Conservation (phyloP, 345 rosid species). For the Salix suchowensis region DNA sequence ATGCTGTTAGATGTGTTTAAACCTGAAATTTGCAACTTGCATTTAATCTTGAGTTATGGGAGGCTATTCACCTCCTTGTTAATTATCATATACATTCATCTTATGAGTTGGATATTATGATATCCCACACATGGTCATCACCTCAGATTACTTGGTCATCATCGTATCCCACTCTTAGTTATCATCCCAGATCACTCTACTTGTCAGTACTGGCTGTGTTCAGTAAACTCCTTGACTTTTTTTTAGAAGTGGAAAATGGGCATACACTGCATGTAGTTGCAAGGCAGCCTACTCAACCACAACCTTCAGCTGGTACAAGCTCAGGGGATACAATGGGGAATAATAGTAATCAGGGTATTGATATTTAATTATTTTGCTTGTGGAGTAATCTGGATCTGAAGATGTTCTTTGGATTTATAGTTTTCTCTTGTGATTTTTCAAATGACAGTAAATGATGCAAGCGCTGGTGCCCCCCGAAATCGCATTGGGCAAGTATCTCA, state of each 20-base stretch:
- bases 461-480: conserved; percentile 49
- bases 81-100: not conserved
- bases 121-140: not conserved
- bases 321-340: conserved; percentile 46
- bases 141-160: not conserved
- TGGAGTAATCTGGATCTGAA: not conserved
- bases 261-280: conserved; percentile 86
- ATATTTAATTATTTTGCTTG: conserved; percentile 10
- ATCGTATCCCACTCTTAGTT: not conserved
- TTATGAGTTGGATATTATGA: not conserved
- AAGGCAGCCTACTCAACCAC: conserved; percentile 67
- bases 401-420: not conserved
- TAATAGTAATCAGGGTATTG: conserved; percentile 42
- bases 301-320: conserved; percentile 48
- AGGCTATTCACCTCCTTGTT: not conserved
- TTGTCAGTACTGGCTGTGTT: not conserved
- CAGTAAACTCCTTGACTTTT: conserved; percentile 33
- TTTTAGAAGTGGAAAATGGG: conserved; percentile 83
- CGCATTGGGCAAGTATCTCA: conserved; percentile 72
- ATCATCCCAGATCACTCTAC: not conserved
- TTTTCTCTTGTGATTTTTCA: not conserved
- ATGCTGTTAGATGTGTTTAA: not conserved
- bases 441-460: conserved; percentile 52
- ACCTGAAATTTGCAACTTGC: not conserved
- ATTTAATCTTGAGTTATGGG: not conserved